Percentiles rank a stretch among this genome's conserved stretches.
phyloP scores from a whole-genome alignment of 2,329 filamentous ascomycete species.

The Botrytis paeoniae region DNA sequence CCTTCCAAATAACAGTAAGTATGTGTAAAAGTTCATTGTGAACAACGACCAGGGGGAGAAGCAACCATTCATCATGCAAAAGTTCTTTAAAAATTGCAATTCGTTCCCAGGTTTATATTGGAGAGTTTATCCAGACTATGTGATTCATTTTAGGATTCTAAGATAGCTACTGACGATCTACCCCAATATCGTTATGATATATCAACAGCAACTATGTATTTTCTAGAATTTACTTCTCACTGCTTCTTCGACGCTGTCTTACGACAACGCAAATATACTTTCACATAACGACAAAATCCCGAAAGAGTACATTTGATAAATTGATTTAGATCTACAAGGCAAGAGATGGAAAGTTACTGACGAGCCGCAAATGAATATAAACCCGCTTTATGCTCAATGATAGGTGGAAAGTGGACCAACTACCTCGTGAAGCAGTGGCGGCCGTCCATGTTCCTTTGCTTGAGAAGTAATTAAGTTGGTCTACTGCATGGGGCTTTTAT shows the following conservation, averaged over 20 bases:
- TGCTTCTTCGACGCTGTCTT: neutral
- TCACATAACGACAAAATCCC: neutral
- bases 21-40: accelerated
- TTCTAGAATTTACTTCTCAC: neutral
- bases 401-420: too few species aligned
- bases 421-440: neutral
- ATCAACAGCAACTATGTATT: neutral
- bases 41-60: neutral
- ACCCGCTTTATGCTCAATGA: too few species aligned
- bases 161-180: neutral
- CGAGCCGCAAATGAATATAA: neutral
- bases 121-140: neutral
- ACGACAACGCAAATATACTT: neutral
- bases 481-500: neutral
- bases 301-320: neutral
- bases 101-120: neutral
- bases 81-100: accelerated
- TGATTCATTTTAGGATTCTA: accelerated
- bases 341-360: neutral
- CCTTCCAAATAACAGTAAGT: neutral
- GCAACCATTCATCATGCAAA: neutral
- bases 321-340: too few species aligned
- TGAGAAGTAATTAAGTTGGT: neutral
- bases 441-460: neutral
- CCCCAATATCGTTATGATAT: neutral